These are phyloP conservation scores for Monosporascus sp. DNA, from an alignment of 2,329 filamentous ascomycete species.

Conservation along the genomic window DNA sequence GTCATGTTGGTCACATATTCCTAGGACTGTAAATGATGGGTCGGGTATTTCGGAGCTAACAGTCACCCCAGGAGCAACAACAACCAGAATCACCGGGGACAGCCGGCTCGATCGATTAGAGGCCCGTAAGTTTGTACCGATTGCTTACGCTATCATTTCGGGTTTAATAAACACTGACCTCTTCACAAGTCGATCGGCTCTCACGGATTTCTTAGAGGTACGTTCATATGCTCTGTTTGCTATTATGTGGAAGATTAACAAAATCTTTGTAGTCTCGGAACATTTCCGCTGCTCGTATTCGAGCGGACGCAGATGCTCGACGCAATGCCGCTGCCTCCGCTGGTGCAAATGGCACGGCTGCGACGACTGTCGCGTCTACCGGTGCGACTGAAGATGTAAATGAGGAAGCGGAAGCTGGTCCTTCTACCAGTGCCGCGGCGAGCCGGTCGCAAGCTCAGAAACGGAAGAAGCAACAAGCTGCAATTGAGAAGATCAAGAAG, in stretches of 20 bases:
- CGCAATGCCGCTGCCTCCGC: constrained; percentile 8
- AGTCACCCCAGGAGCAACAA: constrained; percentile 10
- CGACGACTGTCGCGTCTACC: neutral
- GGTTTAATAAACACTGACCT: neutral
- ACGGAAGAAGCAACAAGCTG: constrained; percentile 48
- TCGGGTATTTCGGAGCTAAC: constrained; percentile 4
- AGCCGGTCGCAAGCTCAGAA: constrained; percentile 29
- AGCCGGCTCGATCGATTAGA: constrained; percentile 14
- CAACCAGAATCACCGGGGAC: constrained; percentile 8
- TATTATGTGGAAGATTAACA: neutral
- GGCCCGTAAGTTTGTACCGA: constrained; percentile 15
- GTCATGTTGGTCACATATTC: constrained; percentile 13
- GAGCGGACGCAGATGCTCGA: constrained; percentile 14
- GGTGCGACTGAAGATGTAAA: constrained; percentile 8
- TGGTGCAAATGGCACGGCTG: constrained; percentile 1
- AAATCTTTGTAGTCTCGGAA: constrained; percentile 17
- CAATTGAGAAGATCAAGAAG: constrained; percentile 58
- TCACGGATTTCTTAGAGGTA: constrained; percentile 24
- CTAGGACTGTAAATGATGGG: neutral
- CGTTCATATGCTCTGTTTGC: neutral
- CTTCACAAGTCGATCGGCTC: constrained; percentile 17
- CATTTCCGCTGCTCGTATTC: constrained; percentile 22
- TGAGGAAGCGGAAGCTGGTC: constrained; percentile 6
- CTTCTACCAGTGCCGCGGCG: constrained; percentile 4
- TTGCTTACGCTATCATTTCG: neutral